Percentiles rank a stretch among this genome's conserved stretches.
These are phyloP conservation scores for Syncephalastrum contaminatum DNA, from an alignment of 371 early-diverging fungal genomes.

Conservation along the genomic window DNA sequence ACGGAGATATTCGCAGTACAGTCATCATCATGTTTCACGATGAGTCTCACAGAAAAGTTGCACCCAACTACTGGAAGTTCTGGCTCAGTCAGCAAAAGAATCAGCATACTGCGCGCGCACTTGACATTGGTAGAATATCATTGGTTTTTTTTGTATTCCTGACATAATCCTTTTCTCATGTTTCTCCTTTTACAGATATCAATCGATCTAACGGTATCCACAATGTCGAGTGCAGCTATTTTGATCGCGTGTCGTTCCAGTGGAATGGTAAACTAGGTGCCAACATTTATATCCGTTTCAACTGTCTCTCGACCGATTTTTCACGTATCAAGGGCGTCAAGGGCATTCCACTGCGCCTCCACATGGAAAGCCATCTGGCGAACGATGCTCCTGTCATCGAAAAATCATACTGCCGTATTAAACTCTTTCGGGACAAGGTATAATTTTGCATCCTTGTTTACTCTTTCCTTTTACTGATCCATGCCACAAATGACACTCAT, in stretches of 20 bases:
- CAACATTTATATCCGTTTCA: slow-evolving; percentile 62
- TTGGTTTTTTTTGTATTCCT: slow-evolving; percentile 2
- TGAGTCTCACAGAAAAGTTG: slow-evolving; percentile 67
- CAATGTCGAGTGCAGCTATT: slow-evolving; percentile 50
- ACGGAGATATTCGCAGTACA: slow-evolving; percentile 55
- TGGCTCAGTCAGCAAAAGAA: slow-evolving; percentile 73
- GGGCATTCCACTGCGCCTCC: slow-evolving; percentile 71
- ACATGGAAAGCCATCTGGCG: slow-evolving; percentile 45
- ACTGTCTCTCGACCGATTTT: slow-evolving; percentile 77
- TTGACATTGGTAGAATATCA: slow-evolving; percentile 46
- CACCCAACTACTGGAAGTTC: slow-evolving; percentile 73
- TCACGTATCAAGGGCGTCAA: slow-evolving; percentile 77
- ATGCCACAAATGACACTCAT: neutral
- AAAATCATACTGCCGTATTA: slow-evolving; percentile 55
- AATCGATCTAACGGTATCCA: slow-evolving; percentile 38
- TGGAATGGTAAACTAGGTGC: slow-evolving; percentile 70
- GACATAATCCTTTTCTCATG: too few relatives aligned
- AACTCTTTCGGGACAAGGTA: slow-evolving; percentile 72
- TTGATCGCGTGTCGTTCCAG: slow-evolving; percentile 65
- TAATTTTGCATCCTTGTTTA: neutral
- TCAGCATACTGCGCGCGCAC: slow-evolving; percentile 55
- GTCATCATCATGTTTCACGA: slow-evolving; percentile 75
- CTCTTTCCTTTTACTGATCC: neutral
- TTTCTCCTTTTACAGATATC: too few relatives aligned
- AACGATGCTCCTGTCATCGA: neutral